These are phyloP conservation scores for Chamaenerion angustifolium DNA, from an alignment of 345 rosid species.

Conservation along the genomic window DNA sequence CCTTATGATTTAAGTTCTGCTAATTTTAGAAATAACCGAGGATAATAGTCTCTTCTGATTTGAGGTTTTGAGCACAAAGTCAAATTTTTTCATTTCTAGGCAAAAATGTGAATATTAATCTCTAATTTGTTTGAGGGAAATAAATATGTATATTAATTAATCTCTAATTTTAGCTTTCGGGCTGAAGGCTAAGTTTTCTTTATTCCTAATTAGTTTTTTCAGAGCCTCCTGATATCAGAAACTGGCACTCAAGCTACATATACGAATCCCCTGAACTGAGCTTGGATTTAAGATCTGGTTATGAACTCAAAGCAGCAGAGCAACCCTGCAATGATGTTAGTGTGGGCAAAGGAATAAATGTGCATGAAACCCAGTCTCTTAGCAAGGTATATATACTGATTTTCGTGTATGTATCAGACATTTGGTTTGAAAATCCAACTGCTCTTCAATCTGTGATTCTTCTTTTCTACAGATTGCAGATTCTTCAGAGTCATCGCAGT, in stretches of 20 bases:
- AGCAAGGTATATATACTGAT: slow-evolving; percentile 11
- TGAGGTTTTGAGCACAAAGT: no score
- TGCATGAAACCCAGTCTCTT: background rate
- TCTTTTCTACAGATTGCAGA: slow-evolving; percentile 15
- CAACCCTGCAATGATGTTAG: background rate
- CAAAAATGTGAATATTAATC: background rate
- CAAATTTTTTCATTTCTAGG: background rate
- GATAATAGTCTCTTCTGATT: no score
- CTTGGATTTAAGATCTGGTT: slow-evolving; percentile 3
- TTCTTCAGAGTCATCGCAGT: slow-evolving; percentile 13
- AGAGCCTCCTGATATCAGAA: slow-evolving; percentile 51
- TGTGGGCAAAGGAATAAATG: background rate
- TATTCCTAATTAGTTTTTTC: background rate
- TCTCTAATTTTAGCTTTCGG: no score
- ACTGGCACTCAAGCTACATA: slow-evolving; percentile 52
- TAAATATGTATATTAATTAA: no score
- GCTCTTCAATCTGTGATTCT: background rate
- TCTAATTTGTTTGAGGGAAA: no score
- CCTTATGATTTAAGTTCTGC: no score
- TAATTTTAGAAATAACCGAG: no score
- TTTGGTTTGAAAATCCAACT: background rate
- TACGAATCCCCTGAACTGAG: slow-evolving; percentile 35
- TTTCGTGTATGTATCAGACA: no score
- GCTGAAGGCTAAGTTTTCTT: background rate
- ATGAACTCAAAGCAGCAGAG: background rate